Evolutionary conservation across 768 basidiomycete genomes (phyloP), one percentile per base, ranked within the genome.

Genomic region (Tephrocybe sp.): DNA sequence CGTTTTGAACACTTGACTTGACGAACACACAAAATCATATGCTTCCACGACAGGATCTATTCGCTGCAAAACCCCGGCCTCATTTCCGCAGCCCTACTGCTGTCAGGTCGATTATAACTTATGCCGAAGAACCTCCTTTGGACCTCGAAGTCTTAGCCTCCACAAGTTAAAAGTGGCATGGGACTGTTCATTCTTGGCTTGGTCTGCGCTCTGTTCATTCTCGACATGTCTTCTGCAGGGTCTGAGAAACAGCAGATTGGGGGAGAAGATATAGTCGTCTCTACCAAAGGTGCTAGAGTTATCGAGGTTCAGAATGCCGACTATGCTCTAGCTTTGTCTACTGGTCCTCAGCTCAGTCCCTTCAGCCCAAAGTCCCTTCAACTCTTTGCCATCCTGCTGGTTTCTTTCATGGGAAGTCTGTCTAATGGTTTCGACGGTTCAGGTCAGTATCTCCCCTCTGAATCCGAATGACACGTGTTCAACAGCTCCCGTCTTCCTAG

Each of bases 381-480:
- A 49, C 67, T 77, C 12, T 77, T 70, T 51, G 52, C 62, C 4
- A 73, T 74, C 32, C 58, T 77, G 30, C 55, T 72, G 9, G 72
- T 74, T 6, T 68, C 74, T 3, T 76, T 72, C 54, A 73, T 75
- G 72, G 72, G 72, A 6, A 73, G 72, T 54, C 54, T 74, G 55
- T 71, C 76, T 1, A 76, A 76, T 53, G 74, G 76, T 38, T 76
- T 76, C 38, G 74, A 77, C 48, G 75, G 75, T 16, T 72, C 72
- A 47, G 73, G 74, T 73, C 51, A 48, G 68, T 50, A 34, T 48
- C 23, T 31, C 31, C 10, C 32, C 19, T 30, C 40, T 45, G 41
- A 23, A 36, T 20, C 19, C 34, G 35, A 44, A 47, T 46, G 20
- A 7, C 34, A 35, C 23, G 5, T 45, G 20, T 48, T 26, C 30